Base-by-base conservation (phyloP, 202 grass and related monocot genomes). In the Panicum virgatum region DNA sequence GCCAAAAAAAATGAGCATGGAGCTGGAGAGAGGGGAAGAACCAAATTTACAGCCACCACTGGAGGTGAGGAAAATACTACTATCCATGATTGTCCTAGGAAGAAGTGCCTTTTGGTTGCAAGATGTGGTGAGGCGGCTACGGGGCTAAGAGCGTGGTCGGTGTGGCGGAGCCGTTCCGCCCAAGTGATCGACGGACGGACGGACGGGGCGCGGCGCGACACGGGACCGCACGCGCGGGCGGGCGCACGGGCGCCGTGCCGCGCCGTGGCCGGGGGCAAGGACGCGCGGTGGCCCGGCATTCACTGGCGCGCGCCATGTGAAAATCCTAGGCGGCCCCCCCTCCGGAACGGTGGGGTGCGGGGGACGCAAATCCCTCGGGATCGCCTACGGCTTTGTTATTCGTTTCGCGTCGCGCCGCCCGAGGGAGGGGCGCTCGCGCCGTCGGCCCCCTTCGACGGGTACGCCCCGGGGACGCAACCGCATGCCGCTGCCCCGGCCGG, bases 361-460 rank as follows among this genome's bases (percentile, higher is more conserved):
- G 63, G 73, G 81, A 86, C 30, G 86, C 88, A 87, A 89, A 78
- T 83, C 80, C 84, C 88, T 90, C 84, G 84, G 84, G 88, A 86
- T 90, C 84, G 84, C 84, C 67, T 22, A 69, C 61, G 61, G 30
- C 6, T 78, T 86, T 73, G 75, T 83, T 79, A 75, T 76, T 85
- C 27, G 71, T 36, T 80, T 46, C 36, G 32, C 69, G 51, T 70
- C 3, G 50, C 84, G 18, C 52, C 78, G 37, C 53, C 68, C 80
- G 80, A 83, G 78, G 68, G 56, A 27, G 58, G 58, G 26, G 60
- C 83, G 18, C 20, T 48, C 23, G 32, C 23, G 32, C 34, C 64
- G 20, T 9, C 6, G 20, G 20, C 73, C 64, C 38, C 40, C 12
- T 89, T 73, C 67, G 83, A 73, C 73, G 78, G 58, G 78, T 78